Evolutionary conservation across 179 eudicot genomes (phyloP), one percentile per base, ranked within the genome.

Genomic region (Silene noctiflora): DNA sequence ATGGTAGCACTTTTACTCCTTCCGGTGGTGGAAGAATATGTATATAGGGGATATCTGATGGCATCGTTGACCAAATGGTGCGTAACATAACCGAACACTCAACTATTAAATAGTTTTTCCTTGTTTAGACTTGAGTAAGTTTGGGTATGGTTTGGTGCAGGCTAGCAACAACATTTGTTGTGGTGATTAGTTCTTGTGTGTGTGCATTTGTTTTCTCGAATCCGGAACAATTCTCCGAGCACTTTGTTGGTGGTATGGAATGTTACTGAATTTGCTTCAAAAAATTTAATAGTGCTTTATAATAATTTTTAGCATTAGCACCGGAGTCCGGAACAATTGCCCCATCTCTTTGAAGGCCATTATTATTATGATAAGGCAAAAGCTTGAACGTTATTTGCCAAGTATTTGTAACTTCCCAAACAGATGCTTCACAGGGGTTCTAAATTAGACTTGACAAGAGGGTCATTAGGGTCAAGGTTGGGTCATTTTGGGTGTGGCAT

Each of bases 1-100:
- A 91, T 92, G 70, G 78, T 88, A 72, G 82, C 91, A 7, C 92
- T 92, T 62, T 78, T 91, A 71, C 87, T 91, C 77, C 93, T 91
- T 75, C 95, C 93, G 6, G 74, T 91, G 71, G 87, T 90, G 24
- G 97, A 91, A 88, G 97, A 91, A 82, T 90, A 87, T 9, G 85
- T 91, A 62, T 90, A 88, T 78, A 86, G 95, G 75, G 97, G 97
- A 59, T 91, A 88, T 87, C 77, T 90, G 17, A 88, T 90, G 95
- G 92, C 87, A 39, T 85, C 1, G 69, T 83, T 91, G 29, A 90
- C 97, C 78, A 78, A 90, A 63, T 90, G 94, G 97, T 91, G 90
- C 48, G 46, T 63, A 63, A 3, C 33, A 64, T 64, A 4, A 64
- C 33, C 16, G 16, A 27, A 25, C 19, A 64, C 53, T 16, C 13